Conservation (phyloP, 148 eudicot genomes). For the Salicornia ramosissima region DNA sequence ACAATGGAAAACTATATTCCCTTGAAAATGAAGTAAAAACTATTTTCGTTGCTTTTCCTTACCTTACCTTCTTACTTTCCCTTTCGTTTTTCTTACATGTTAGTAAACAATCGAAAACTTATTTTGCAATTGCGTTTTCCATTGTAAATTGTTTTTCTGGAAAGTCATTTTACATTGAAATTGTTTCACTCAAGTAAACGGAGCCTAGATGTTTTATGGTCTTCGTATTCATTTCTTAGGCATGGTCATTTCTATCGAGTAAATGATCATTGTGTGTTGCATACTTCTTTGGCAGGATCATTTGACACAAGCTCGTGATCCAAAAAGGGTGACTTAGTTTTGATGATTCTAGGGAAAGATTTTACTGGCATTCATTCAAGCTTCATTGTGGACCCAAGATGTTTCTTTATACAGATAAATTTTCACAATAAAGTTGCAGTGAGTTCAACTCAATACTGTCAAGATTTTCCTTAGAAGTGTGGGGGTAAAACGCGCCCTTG, state of each 20-base stretch:
- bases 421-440: constrained; percentile 14
- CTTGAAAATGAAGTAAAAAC: no score
- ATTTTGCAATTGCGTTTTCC: no score
- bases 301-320: constrained; percentile 34
- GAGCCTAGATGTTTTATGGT: background rate
- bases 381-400: background rate
- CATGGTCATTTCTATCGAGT: background rate
- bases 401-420: background rate
- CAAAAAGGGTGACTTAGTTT: constrained; percentile 29
- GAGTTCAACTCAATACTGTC: background rate
- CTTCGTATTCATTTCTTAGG: background rate
- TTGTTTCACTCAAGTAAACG: no score
- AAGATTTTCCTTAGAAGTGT: background rate
- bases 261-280: constrained; percentile 2
- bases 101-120: no score
- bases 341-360: background rate
- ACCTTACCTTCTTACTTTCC: no score
- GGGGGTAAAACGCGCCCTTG: constrained; percentile 8
- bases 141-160: no score
- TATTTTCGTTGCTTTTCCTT: no score
- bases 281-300: constrained; percentile 30
- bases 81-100: no score
- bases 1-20: no score
- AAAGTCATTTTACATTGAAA: no score
- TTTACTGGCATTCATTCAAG: background rate